Base-by-base conservation (phyloP, 805 yeast genomes). In the Cyberlindnera xishuangbannaensis region DNA sequence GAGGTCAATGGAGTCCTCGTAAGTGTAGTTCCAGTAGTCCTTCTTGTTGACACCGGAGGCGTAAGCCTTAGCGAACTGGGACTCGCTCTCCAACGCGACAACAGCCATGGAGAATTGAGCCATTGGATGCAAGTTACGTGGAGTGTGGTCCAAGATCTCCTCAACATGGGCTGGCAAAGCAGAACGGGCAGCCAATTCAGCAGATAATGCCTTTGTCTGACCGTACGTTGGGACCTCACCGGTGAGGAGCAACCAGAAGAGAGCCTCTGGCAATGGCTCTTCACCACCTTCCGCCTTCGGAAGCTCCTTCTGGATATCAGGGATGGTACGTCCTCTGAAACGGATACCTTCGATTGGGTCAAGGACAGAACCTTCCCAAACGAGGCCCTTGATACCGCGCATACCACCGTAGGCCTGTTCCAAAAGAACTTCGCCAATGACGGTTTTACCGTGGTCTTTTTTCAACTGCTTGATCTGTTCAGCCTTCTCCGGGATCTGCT, bases 321-420 rank as follows among this genome's bases (percentile, higher is more conserved):
- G 88, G 50, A 83, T 83, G 45, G 92, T 82, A 58, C 71, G 69
- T 50, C 90, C 90, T 62, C 90, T 79, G 72, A 83, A 83, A 59
- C 87, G 75, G 56, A 83, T 83, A 61, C 94, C 94, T 62, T 83
- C 92, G 45, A 74, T 75, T 39, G 94, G 82, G 58, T 83, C 94
- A 51, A 83, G 65, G 20, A 82, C 90, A 31, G 90, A 81, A 46
- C 90, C 90, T 69, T 83, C 94, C 92, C 92, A 83, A 34, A 83
- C 87, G 43, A 83, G 67, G 50, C 85, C 84, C 62, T 79, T 78
- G 61, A 83, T 78, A 56, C 94, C 94, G 61, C 94, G 74, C 88
- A 79, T 79, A 68, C 94, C 94, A 66, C 94, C 94, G 64, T 82
- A 83, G 25, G 87, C 88, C 65, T 82, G 90, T 59, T 78, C 85